phyloP scores from a whole-genome alignment of 1,284 basidiomycete genomes.

The Ganoderma multipileum region DNA sequence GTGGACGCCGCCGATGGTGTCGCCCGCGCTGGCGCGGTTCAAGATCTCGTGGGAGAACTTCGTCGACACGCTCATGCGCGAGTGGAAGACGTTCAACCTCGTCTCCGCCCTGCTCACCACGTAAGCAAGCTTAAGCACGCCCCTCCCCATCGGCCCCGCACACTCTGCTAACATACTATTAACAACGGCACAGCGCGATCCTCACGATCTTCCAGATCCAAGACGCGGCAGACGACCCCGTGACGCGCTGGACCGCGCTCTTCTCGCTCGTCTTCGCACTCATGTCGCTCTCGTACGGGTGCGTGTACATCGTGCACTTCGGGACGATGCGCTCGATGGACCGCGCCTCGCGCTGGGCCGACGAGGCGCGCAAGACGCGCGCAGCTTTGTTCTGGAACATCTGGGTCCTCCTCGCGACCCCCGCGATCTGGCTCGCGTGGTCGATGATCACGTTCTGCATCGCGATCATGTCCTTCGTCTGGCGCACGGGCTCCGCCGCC shows the following conservation, averaged over 20 bases:
- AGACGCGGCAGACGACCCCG: slow-evolving; percentile 62
- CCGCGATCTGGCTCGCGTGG: slow-evolving; percentile 80
- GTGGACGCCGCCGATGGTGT: slow-evolving; percentile 63
- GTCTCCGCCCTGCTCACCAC: slow-evolving; percentile 75
- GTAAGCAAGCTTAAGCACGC: slow-evolving; percentile 51
- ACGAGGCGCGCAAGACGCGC: slow-evolving; percentile 74
- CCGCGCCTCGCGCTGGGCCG: slow-evolving; percentile 77
- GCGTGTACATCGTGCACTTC: slow-evolving; percentile 79
- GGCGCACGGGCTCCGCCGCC: slow-evolving; percentile 65
- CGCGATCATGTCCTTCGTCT: slow-evolving; percentile 75
- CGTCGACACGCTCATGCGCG: slow-evolving; percentile 69
- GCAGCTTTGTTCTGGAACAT: slow-evolving; percentile 80
- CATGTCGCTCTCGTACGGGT: slow-evolving; percentile 79
- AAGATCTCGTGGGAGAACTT: slow-evolving; percentile 77
- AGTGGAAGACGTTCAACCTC: slow-evolving; percentile 82
- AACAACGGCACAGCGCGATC: slow-evolving; percentile 59
- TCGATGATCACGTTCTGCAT: slow-evolving; percentile 74
- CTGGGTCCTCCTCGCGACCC: slow-evolving; percentile 80
- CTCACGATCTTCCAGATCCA: slow-evolving; percentile 76
- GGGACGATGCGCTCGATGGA: slow-evolving; percentile 82
- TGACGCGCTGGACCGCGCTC: slow-evolving; percentile 71
- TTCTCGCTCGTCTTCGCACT: slow-evolving; percentile 72
- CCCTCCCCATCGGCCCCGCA: too few species aligned
- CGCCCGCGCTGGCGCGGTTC: slow-evolving; percentile 67
- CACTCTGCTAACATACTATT: neutral